Evolutionary conservation across 2,329 filamentous ascomycete species (phyloP), one percentile per base, ranked within the genome.

Genomic region (Xylariales sp.): DNA sequence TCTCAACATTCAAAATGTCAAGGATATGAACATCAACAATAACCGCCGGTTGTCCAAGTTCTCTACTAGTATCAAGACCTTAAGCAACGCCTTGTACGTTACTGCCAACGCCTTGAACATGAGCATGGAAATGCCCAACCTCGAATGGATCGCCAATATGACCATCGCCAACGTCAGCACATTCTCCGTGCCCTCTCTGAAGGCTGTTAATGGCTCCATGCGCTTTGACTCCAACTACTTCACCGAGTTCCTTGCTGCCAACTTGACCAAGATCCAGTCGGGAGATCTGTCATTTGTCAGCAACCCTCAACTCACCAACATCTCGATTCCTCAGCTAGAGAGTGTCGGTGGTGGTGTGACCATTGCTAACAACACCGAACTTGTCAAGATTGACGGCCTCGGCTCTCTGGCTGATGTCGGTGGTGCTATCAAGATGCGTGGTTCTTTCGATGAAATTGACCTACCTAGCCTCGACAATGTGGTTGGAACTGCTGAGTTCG

Each of bases 151-250:
- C 74, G 88, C 88, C 81, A 93, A 95, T 86, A 87, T 95, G 84
- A 93, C 91, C 69, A 90, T 96, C 83, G 86, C 90, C 80, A 95
- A 96, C 83, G 90, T 93, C 80, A 91, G 90, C 77, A 86, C 83
- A 71, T 87, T 98, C 80, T 84, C 83, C 53, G 85, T 94, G 48
- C 93, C 95, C 49, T 89, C 90, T 28, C 89, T 99, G 64, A 80
- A 86, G 73, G 83, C 83, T 59, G 88, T 97, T 75, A 93, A 91
- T 80, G 90, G 91, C 77, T 93, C 93, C 65, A 86, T 97, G 76
- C 91, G 91, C 78, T 92, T 98, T 80, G 93, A 93, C 83, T 90
- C 89, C 77, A 95, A 94, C 89, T 87, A 86, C 78, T 89, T 95
- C 77, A 77, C 81, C 64, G 81, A 78, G 56, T 86, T 93, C 79